These are phyloP conservation scores for Fraxinus sp. DNA, from an alignment of 305 asterid genomes.

Conservation along the genomic window DNA sequence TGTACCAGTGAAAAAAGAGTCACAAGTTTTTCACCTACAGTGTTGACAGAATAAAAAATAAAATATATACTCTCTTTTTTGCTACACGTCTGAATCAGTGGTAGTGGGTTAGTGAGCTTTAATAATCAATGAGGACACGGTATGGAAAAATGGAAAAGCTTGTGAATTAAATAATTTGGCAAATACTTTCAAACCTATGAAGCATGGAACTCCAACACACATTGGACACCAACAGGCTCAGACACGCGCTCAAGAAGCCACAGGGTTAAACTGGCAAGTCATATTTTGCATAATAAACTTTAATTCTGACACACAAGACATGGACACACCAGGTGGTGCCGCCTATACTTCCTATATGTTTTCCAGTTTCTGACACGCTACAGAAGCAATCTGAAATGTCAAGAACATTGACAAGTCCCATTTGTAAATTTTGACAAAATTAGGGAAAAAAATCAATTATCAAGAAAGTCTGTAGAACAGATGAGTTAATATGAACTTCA, in stretches of 20 bases:
- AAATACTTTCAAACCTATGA: neutral
- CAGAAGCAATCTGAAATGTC: neutral
- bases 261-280: neutral
- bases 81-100: neutral
- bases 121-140: neutral
- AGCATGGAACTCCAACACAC: neutral
- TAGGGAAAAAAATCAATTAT: neutral
- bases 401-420: neutral
- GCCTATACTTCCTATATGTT: neutral
- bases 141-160: conserved; percentile 1
- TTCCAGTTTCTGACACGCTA: neutral
- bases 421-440: neutral
- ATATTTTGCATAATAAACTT: neutral
- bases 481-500: neutral
- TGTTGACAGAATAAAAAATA: neutral
- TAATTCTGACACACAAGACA: neutral
- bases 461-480: neutral
- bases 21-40: conserved; percentile 16
- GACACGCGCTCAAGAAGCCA: neutral
- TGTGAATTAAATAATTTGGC: neutral
- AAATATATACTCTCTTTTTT: neutral
- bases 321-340: neutral
- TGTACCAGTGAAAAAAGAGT: conserved; percentile 36
- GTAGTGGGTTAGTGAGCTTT: neutral
- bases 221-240: neutral